Percentiles rank a stretch among this genome's conserved stretches.
These are phyloP conservation scores for Chytriomyces confervae DNA, from an alignment of 192 early-diverging fungal genomes.

Conservation along the genomic window DNA sequence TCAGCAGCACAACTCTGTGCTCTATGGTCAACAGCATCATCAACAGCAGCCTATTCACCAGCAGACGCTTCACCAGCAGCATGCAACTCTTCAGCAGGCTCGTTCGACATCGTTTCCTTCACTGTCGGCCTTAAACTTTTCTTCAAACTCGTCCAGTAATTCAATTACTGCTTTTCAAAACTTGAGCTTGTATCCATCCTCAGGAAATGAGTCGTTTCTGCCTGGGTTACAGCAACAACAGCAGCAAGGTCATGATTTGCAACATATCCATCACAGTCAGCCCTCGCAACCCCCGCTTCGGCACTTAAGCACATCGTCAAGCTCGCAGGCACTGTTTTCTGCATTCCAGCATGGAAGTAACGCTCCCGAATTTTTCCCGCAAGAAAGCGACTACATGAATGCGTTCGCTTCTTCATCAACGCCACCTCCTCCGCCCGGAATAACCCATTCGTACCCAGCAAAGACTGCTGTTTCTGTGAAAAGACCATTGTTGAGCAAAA, in stretches of 20 bases:
- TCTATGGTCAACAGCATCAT: constrained; percentile 23
- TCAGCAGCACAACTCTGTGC: not conserved
- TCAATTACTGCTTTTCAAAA: not conserved
- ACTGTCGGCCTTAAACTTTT: constrained; percentile 12
- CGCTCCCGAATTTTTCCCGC: not conserved
- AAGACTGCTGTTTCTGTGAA: not conserved
- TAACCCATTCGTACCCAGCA: not conserved
- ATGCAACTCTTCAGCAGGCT: constrained; percentile 16
- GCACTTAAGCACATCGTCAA: constrained; percentile 20
- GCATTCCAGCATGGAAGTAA: not conserved
- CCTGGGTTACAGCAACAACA: constrained; percentile 26
- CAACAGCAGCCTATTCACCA: constrained; percentile 24
- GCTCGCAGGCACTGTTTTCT: constrained; percentile 8
- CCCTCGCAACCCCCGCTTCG: not conserved
- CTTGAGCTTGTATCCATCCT: constrained; percentile 5
- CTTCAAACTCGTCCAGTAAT: constrained; percentile 24
- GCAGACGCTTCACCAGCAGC: constrained; percentile 25
- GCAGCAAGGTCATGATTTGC: constrained; percentile 26
- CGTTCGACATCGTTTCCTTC: constrained; percentile 18
- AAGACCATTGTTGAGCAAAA: constrained; percentile 2
- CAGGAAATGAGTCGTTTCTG: constrained; percentile 11
- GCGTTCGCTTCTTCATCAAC: not conserved
- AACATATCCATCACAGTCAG: constrained; percentile 27
- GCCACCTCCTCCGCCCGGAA: constrained; percentile 10
- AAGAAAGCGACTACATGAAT: not conserved